Evolutionary conservation across 352 stramenopile species (phyloP).

Genomic region (Phytopythium cucurbitacearum): DNA sequence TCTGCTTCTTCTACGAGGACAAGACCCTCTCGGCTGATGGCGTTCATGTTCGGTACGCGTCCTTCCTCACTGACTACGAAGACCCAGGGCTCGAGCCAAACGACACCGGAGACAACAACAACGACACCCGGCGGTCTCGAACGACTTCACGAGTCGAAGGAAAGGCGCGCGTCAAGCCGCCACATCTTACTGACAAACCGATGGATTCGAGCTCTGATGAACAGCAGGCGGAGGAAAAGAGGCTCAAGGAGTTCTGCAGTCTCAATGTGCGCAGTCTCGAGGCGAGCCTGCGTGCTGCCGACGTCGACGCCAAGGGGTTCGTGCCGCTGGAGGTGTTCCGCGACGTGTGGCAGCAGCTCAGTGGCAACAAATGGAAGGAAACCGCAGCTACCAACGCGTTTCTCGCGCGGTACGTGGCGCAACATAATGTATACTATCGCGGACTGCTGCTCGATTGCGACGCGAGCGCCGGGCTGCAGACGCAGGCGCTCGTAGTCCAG

Average conservation of each 20-base stretch:
- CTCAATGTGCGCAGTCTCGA: constrained; percentile 39
- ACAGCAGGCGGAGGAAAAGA: constrained; percentile 23
- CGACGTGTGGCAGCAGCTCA: constrained; percentile 20
- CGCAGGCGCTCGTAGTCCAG: constrained; percentile 51
- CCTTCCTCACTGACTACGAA: constrained; percentile 72
- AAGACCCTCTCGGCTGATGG: constrained; percentile 46
- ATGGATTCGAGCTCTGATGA: neutral
- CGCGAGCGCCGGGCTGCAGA: constrained; percentile 35
- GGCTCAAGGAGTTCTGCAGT: constrained; percentile 38
- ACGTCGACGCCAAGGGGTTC: constrained; percentile 50
- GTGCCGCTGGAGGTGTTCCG: constrained; percentile 37
- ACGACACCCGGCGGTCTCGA: neutral
- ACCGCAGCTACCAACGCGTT: constrained; percentile 26
- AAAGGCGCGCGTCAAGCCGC: constrained; percentile 17
- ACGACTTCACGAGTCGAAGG: constrained; percentile 8
- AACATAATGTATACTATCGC: constrained; percentile 62
- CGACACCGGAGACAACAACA: constrained; percentile 6
- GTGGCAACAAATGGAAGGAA: constrained; percentile 28
- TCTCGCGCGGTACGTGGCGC: constrained; percentile 46
- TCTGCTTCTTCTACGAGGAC: constrained; percentile 80
- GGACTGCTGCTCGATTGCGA: constrained; percentile 70
- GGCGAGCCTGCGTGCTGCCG: constrained; percentile 23
- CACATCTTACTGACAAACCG: neutral
- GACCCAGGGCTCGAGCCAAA: constrained; percentile 47
- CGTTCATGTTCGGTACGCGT: constrained; percentile 62